A percentile compares a stretch with the other conserved stretches of the same genome.
These are phyloP conservation scores for Hansenula lynferdii DNA, from an alignment of 1,139 yeast genomes.

Conservation along the genomic window DNA sequence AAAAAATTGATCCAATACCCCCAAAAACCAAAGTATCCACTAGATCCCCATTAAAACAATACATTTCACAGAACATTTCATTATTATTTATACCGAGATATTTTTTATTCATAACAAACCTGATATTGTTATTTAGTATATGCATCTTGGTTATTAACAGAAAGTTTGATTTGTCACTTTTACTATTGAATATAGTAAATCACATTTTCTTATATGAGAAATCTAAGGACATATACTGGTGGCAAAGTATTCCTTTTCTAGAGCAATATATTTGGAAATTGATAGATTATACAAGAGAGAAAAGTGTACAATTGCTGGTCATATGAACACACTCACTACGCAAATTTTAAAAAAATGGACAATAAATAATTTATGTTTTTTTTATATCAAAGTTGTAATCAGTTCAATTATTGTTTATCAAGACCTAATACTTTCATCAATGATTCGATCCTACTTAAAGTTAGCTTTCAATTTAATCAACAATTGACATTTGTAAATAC, in stretches of 20 bases:
- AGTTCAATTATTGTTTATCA: not conserved
- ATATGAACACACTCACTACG: too few relatives aligned
- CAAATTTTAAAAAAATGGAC: too few relatives aligned
- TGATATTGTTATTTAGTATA: not conserved
- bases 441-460: not conserved
- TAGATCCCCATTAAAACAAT: too few relatives aligned
- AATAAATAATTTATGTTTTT: too few relatives aligned
- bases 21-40: not conserved
- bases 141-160: not conserved
- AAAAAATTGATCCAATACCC: too few relatives aligned
- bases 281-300: not conserved
- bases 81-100: not conserved
- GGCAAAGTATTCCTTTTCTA: not conserved
- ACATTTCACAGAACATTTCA: too few relatives aligned
- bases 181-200: not conserved
- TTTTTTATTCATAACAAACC: not conserved
- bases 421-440: constrained; percentile 1
- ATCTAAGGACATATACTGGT: constrained; percentile 3
- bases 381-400: too few relatives aligned
- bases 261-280: constrained; percentile 2
- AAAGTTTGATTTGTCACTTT: not conserved
- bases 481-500: not conserved
- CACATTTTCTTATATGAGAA: not conserved
- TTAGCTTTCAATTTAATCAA: not conserved
- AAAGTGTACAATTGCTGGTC: not conserved